These are phyloP conservation scores for Aureobasidium lini DNA, from an alignment of 2,329 filamentous ascomycete species.

Conservation along the genomic window DNA sequence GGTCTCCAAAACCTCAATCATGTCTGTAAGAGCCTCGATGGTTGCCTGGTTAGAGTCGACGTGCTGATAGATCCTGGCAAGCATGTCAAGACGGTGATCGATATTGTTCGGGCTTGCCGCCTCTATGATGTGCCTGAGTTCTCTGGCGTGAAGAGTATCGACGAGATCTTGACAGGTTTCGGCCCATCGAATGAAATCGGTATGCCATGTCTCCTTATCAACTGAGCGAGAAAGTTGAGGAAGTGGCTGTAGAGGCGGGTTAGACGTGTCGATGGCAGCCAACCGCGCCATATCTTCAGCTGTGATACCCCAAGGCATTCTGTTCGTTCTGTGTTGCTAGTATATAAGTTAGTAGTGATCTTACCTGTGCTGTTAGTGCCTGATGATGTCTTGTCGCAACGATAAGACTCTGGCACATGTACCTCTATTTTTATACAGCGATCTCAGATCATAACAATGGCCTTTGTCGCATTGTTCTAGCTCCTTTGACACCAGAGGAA, in stretches of 20 bases:
- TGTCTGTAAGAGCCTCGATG: not conserved
- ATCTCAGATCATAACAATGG: not conserved
- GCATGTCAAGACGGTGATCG: not conserved
- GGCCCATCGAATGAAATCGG: not conserved
- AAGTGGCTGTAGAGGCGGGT: not conserved
- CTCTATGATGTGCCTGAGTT: not conserved
- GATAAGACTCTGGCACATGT: not conserved
- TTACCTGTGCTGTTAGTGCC: not conserved
- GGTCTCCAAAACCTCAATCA: not conserved
- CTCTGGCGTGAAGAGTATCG: not conserved
- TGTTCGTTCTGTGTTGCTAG: not conserved
- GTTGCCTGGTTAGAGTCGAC: not conserved
- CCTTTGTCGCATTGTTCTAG: not conserved
- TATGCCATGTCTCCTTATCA: not conserved
- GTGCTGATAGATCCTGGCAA: not conserved
- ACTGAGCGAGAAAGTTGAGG: not conserved
- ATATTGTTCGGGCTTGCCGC: not conserved
- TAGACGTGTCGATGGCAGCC: not conserved
- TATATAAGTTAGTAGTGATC: not conserved
- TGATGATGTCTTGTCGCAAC: not conserved
- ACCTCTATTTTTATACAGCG: not conserved
- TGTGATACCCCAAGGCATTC: not conserved
- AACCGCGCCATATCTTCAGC: not conserved
- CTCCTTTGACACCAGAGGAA: not conserved
- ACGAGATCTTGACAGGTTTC: not conserved